Evolutionary conservation across 257 asterid genomes (phyloP).

Genomic region (Solanum virginianum): DNA sequence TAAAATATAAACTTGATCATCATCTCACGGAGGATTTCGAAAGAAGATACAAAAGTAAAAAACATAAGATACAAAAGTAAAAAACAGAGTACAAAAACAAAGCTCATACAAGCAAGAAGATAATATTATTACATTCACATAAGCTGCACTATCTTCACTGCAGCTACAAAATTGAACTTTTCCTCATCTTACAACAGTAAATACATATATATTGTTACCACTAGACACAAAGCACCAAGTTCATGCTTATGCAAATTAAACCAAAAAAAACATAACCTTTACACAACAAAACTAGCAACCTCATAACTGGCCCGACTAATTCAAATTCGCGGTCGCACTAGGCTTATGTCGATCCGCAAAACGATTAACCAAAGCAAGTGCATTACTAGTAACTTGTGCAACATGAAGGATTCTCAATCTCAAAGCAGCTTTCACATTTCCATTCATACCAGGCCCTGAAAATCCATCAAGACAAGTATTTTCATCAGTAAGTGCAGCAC

Average conservation of each 20-base stretch:
- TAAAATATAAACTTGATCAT: too few species aligned
- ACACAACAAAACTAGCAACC: background rate
- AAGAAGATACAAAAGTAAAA: background rate
- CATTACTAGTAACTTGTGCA: conserved; percentile 46
- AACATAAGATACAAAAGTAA: background rate
- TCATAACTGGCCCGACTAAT: background rate
- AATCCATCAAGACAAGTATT: conserved; percentile 41
- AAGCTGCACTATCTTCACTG: background rate
- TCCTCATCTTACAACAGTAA: background rate
- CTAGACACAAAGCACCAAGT: background rate
- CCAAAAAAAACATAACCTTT: background rate
- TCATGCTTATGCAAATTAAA: background rate
- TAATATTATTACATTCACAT: background rate
- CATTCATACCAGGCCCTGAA: conserved; percentile 17
- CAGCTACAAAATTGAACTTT: background rate
- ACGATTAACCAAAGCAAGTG: conserved; percentile 44
- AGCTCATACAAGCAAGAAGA: background rate
- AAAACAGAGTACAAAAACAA: background rate
- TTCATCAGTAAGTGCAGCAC: conserved; percentile 43
- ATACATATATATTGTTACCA: background rate
- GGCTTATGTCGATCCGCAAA: conserved; percentile 20
- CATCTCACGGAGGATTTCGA: too few species aligned
- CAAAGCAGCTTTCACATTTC: conserved; percentile 21
- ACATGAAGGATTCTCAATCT: conserved; percentile 20
- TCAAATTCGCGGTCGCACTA: background rate